A percentile compares a stretch with the other conserved stretches of the same genome.
These are phyloP conservation scores for Trichoderma reesei DNA, from an alignment of 495 filamentous ascomycete species.

Conservation along the genomic window DNA sequence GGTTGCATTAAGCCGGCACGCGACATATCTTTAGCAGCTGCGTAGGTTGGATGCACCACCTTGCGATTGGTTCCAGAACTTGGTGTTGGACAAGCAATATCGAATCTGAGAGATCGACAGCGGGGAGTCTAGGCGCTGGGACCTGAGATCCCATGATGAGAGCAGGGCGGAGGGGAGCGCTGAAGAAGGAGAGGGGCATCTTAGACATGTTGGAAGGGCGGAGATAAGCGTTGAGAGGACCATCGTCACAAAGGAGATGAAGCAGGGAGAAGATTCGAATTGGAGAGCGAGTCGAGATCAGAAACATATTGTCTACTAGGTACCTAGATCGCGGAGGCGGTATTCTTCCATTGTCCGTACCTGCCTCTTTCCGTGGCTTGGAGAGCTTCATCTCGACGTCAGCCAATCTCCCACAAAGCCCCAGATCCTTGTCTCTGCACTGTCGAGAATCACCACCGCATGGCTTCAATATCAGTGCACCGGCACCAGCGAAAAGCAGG, in stretches of 20 bases:
- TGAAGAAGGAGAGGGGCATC: neutral
- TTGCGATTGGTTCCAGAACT: neutral
- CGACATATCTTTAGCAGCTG: neutral
- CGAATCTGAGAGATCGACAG: neutral
- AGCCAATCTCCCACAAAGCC: neutral
- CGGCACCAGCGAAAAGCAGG: too few species aligned
- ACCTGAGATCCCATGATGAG: conserved; percentile 7
- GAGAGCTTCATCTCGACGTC: neutral
- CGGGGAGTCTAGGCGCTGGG: neutral
- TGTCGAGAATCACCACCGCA: too few species aligned
- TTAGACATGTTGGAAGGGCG: neutral
- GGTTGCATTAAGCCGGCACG: neutral
- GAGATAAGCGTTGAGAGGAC: neutral
- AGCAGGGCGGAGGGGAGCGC: neutral
- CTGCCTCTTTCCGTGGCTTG: neutral
- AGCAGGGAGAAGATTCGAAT: neutral
- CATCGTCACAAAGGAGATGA: neutral
- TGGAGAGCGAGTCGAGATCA: neutral
- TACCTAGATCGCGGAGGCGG: neutral
- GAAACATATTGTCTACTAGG: neutral
- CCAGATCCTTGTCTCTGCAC: neutral
- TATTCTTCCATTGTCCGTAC: neutral
- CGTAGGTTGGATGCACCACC: neutral
- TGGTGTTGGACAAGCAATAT: neutral
- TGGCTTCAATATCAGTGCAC: too few species aligned